Evolutionary conservation across 164 flowering plant species (phyloP).

Genomic region (Paratinospora sagittata): DNA sequence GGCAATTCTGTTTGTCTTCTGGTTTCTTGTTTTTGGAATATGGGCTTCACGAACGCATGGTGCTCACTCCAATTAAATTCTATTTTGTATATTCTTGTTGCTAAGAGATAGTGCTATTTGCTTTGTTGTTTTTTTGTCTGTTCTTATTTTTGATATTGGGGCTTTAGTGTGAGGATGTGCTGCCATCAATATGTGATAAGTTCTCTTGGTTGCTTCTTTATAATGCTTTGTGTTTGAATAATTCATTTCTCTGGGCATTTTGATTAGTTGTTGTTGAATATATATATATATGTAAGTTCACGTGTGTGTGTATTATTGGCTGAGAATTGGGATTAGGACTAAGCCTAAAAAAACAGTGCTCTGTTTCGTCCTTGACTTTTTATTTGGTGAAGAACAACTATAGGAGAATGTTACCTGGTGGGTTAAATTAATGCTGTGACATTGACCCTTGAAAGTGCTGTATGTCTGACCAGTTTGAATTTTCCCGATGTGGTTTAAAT

Average conservation of each 20-base stretch:
- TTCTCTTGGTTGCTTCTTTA: not conserved
- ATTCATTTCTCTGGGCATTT: not conserved
- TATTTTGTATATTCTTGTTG: no score
- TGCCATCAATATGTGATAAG: no score
- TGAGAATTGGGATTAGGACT: not conserved
- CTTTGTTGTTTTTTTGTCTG: no score
- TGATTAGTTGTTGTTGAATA: not conserved
- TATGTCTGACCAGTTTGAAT: no score
- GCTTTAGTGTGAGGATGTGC: no score
- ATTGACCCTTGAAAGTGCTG: no score
- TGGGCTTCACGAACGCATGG: no score
- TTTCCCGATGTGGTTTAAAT: no score
- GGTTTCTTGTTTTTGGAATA: no score
- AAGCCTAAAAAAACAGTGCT: not conserved
- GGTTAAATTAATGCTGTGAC: no score
- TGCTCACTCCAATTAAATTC: no score
- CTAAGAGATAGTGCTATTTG: not conserved
- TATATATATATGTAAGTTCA: not conserved
- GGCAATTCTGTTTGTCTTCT: constrained; percentile 94
- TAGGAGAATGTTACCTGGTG: not conserved
- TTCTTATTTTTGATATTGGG: not conserved
- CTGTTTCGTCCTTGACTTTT: not conserved
- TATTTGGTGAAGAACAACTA: not conserved
- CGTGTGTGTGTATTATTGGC: not conserved
- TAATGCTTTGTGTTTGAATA: not conserved